These are phyloP conservation scores for Aureobasidium subglaciale DNA, from an alignment of 2,329 filamentous ascomycete species.

Conservation along the genomic window DNA sequence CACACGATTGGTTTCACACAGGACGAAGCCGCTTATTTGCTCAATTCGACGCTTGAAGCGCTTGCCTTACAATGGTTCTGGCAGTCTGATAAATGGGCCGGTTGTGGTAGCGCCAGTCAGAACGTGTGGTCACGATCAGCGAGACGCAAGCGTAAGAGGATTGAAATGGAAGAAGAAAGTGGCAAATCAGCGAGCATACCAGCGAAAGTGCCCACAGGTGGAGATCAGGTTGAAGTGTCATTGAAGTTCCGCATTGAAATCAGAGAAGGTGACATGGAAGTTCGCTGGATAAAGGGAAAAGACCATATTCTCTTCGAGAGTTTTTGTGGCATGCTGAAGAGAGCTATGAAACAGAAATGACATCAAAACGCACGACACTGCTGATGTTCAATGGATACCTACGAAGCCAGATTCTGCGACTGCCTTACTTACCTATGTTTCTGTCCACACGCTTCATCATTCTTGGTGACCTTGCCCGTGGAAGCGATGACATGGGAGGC, in stretches of 20 bases:
- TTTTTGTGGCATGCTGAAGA: constrained; percentile 72
- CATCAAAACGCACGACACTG: too few relatives aligned
- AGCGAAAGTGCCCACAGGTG: neutral
- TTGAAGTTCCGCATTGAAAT: constrained; percentile 37
- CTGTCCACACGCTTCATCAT: too few relatives aligned
- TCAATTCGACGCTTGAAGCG: constrained; percentile 18
- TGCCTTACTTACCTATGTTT: too few relatives aligned
- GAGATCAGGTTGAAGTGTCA: constrained; percentile 16
- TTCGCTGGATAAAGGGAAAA: constrained; percentile 68
- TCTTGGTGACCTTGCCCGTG: neutral
- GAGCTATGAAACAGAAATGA: constrained; percentile 22
- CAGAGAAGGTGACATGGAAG: constrained; percentile 32
- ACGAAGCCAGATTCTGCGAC: too few relatives aligned
- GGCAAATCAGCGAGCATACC: neutral
- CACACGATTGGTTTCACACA: constrained; percentile 18
- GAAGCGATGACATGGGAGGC: neutral
- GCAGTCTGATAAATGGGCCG: constrained; percentile 46
- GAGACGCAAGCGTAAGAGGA: constrained; percentile 49
- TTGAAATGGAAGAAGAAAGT: constrained; percentile 4
- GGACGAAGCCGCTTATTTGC: constrained; percentile 1
- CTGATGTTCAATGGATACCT: too few relatives aligned
- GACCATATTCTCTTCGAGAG: constrained; percentile 76
- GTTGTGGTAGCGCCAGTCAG: constrained; percentile 56
- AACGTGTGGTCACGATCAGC: constrained; percentile 77
- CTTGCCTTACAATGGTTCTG: constrained; percentile 62